Percentiles rank a stretch among this genome's conserved stretches.
These are phyloP conservation scores for Bolboschoenus planiculmis DNA, from an alignment of 176 grass and related monocot species.

Conservation along the genomic window DNA sequence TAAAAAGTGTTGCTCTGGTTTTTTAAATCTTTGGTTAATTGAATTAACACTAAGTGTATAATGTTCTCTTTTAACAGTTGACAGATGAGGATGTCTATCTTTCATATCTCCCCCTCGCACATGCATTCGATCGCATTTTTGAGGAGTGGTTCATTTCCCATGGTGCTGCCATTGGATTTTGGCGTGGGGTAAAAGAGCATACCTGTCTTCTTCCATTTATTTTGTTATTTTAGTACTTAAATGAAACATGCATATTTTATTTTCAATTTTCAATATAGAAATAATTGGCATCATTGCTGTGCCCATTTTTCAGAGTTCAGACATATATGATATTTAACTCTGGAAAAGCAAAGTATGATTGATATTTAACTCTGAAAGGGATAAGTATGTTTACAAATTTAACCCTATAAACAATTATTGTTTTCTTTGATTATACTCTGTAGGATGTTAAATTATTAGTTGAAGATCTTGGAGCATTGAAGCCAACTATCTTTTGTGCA, in stretches of 20 bases:
- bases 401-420: not conserved
- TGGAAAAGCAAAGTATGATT: not conserved
- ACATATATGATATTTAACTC: not conserved
- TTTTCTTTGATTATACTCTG: slow-evolving; percentile 6
- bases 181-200: slow-evolving; percentile 61
- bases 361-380: not conserved
- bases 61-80: slow-evolving; percentile 32
- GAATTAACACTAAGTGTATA: not conserved
- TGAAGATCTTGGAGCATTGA: slow-evolving; percentile 76
- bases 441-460: slow-evolving; percentile 89
- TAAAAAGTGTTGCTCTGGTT: not conserved
- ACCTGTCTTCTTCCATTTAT: slow-evolving; percentile 14
- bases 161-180: slow-evolving; percentile 78
- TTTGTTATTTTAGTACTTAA: slow-evolving; percentile 8
- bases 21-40: not conserved
- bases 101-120: slow-evolving; percentile 93
- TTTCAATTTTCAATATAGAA: slow-evolving; percentile 3
- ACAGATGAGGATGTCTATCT: slow-evolving; percentile 66
- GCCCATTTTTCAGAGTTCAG: not conserved
- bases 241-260: not conserved
- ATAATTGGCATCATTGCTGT: not conserved
- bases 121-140: slow-evolving; percentile 84
- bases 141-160: slow-evolving; percentile 83
- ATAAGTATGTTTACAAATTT: not conserved
- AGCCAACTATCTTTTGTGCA: slow-evolving; percentile 76